A percentile compares a stretch with the other conserved stretches of the same genome.
Evolutionary conservation across 306 rosid species (phyloP).

Genomic region (Sphenostylis stenocarpa): DNA sequence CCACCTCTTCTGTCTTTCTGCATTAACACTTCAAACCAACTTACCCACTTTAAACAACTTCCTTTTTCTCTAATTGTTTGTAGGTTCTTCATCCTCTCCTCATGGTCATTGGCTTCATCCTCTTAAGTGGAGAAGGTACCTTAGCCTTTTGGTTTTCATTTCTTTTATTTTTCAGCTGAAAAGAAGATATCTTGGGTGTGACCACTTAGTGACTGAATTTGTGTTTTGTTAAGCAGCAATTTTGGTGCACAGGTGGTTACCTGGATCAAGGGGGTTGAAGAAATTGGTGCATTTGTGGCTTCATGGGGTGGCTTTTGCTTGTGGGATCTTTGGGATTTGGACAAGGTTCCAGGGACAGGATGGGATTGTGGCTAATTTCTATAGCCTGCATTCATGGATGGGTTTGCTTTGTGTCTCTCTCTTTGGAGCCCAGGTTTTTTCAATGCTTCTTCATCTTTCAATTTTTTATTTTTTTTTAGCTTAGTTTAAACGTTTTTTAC

Average conservation of each 20-base stretch:
- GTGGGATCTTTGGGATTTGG: conserved; percentile 84
- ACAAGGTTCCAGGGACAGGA: conserved; percentile 64
- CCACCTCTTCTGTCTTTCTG: neutral
- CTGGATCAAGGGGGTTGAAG: conserved; percentile 74
- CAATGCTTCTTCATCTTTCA: neutral
- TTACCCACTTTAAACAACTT: neutral
- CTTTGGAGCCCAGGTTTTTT: conserved; percentile 77
- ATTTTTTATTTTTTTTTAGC: too few species aligned
- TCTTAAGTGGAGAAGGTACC: conserved; percentile 87
- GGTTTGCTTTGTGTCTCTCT: conserved; percentile 70
- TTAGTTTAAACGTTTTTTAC: too few species aligned
- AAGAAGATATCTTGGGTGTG: conserved; percentile 40
- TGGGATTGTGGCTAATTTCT: conserved; percentile 83
- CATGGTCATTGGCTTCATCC: conserved; percentile 90
- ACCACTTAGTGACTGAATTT: neutral
- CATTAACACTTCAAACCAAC: neutral
- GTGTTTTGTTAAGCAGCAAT: conserved; percentile 51
- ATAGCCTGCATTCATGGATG: conserved; percentile 95
- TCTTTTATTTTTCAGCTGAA: neutral
- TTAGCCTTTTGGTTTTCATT: neutral
- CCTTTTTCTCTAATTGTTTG: conserved; percentile 11
- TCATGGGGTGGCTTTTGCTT: conserved; percentile 83
- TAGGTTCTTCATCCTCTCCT: conserved; percentile 90
- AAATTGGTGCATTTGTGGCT: conserved; percentile 81
- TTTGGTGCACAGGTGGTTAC: conserved; percentile 81